A percentile compares a stretch with the other conserved stretches of the same genome.
Evolutionary conservation across 352 stramenopile species (phyloP).

Genomic region (Elongisporangium anandrum): DNA sequence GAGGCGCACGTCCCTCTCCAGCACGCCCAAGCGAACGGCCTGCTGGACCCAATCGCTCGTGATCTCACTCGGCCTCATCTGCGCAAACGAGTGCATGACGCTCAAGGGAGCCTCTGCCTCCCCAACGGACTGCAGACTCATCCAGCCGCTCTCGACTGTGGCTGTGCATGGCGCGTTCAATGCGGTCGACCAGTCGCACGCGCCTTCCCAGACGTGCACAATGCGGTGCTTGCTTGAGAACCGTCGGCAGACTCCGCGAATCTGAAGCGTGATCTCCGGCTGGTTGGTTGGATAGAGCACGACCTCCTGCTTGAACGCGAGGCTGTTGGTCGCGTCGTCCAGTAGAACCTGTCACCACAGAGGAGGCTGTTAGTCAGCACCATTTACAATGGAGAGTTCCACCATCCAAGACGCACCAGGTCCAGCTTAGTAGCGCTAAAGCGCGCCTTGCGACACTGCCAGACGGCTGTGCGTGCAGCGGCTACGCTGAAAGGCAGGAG

Average conservation of each 20-base stretch:
- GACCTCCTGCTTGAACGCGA: background rate
- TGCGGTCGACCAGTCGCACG: background rate
- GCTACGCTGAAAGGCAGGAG: background rate
- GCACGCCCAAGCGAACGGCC: background rate
- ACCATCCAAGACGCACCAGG: background rate
- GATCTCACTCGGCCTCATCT: background rate
- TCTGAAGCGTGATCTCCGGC: background rate
- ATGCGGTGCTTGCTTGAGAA: background rate
- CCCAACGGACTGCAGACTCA: background rate
- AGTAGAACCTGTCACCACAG: background rate
- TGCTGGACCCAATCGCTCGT: background rate
- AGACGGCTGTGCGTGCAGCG: background rate
- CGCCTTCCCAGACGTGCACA: background rate
- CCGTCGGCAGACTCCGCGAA: background rate
- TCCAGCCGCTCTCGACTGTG: background rate
- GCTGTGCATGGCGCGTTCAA: background rate
- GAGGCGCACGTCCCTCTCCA: background rate
- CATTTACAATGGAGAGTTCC: too few relatives aligned
- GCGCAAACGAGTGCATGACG: background rate
- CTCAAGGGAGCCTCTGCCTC: background rate
- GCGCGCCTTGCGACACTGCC: background rate
- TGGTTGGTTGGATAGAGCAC: background rate
- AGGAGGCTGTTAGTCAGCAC: too few relatives aligned
- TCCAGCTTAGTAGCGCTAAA: background rate
- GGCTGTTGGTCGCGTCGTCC: background rate